Evolutionary conservation across 805 yeast genomes (phyloP), one percentile per base, ranked within the genome.

Genomic region (Candida xyloterini): DNA sequence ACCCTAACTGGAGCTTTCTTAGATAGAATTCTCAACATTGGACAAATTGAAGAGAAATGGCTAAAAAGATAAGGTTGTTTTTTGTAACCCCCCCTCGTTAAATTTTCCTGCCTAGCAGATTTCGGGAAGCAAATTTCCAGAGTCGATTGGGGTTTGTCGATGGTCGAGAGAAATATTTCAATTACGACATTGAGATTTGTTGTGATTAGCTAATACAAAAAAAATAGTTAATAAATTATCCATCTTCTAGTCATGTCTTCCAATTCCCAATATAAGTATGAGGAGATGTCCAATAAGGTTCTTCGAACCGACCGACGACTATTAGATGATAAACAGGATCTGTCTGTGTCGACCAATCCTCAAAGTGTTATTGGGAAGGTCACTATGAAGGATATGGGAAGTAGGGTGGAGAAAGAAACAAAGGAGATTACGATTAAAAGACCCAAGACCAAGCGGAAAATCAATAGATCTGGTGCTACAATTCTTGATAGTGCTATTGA

Each of bases 261-360:
- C 14, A 38, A 38, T 27, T 38, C 42, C 24, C 57, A 52, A 47
- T 81, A 79, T 60, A 71, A 78, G 48, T 77, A 79, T 51, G 83
- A 79, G 57, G 85, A 77, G 55, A 82, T 86, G 89, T 74, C 95
- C 35, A 84, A 81, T 51, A 81, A 81, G 66, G 91, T 86, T 45
- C 69, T 81, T 21, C 65, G 71, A 46, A 75, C 73, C 45, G 87
- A 82, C 56, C 67, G 71, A 44, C 60, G 80, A 35, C 63, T 78
- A 27, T 57, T 76, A 35, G 71, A 73, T 34, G 61, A 56, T 44
- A 63, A 59, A 4, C 13, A 31, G 56, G 68, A 30, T 67, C 61
- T 33, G 68, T 67, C 70, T 36, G 76, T 75, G 4, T 79, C 73
- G 16, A 78, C 83, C 2, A 78, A 73, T 32, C 96, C 96, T 0